A percentile compares a stretch with the other conserved stretches of the same genome.
Evolutionary conservation across 495 filamentous ascomycete genomes (phyloP).

Genomic region (Xeromyces bisporus): DNA sequence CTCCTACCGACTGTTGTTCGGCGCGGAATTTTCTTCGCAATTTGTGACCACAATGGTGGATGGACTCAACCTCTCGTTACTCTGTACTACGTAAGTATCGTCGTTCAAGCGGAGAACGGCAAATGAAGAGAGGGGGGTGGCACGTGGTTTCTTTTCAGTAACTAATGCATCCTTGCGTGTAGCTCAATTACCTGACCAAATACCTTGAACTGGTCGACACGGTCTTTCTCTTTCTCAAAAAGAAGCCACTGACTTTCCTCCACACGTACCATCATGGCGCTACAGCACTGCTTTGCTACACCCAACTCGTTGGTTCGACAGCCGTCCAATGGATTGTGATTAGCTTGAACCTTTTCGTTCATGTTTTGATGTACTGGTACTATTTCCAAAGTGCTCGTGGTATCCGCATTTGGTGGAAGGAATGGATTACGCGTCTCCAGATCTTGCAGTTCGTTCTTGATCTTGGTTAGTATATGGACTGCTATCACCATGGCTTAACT

Average conservation of each 20-base stretch:
- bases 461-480: constrained; percentile 24
- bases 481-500: not conserved
- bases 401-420: constrained; percentile 44
- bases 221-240: constrained; percentile 55
- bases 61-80: constrained; percentile 50
- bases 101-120: too few relatives aligned
- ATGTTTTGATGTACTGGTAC: constrained; percentile 58
- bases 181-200: constrained; percentile 62
- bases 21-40: constrained; percentile 45
- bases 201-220: constrained; percentile 55
- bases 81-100: constrained; percentile 46
- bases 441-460: constrained; percentile 43
- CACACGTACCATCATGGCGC: constrained; percentile 64
- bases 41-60: constrained; percentile 47
- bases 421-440: constrained; percentile 41
- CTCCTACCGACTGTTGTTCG: constrained; percentile 41
- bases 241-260: constrained; percentile 63
- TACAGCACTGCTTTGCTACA: constrained; percentile 55
- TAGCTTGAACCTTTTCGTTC: constrained; percentile 48
- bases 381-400: constrained; percentile 45
- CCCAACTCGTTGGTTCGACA: constrained; percentile 50
- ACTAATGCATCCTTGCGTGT: constrained; percentile 8
- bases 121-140: too few relatives aligned
- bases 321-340: constrained; percentile 54
- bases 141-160: not conserved